Base-by-base conservation (phyloP, 305 asterid genomes). In the Plantago lanceolata region DNA sequence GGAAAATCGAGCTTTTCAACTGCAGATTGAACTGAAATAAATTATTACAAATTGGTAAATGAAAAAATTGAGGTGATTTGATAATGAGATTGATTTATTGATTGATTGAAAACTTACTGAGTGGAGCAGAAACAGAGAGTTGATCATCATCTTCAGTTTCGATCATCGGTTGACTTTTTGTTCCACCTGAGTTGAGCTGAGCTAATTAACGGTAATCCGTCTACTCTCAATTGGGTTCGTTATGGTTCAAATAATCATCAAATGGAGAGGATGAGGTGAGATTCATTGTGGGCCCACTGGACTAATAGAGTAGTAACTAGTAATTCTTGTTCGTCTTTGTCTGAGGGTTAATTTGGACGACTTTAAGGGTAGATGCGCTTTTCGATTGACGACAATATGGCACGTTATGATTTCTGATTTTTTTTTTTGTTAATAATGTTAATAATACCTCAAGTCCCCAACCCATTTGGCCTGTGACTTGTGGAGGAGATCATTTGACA, bases 1-100 rank as follows among this genome's bases (percentile, higher is more conserved):
- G 71, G 81, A 69, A 62, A 54, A 19, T 31, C 17, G 21, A n/a
- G 21, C 59, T 48, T 59, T 55, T 19, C 71, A 66, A 84, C 94
- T 88, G 89, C 79, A 75, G 56, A 72, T 44, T 61, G 37, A 56
- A 16, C 12, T 19, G 1, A 16, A 44, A 18, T 18, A 2, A n/a
- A n/a, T n/a, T n/a, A n/a, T n/a, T n/a, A n/a, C n/a, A n/a, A n/a
- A 6, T 17, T 7, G 14, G n/a, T 8, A 19, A 16, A 16, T 6
- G n/a, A n/a, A n/a, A n/a, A 17, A 14, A 16, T 17, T 6, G 6
- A 17, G 2, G n/a, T 48, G 8, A 48, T 48, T 48, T 17, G 15
- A 45, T n/a, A 45, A 48, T 6, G 4, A 16, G 19, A 49, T n/a
- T n/a, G 13, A 20, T 3, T n/a, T 19, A 49, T 8, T n/a, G 55